phyloP scores from a whole-genome alignment of 75 land plant species.

The Pseudotsuga menziesii region DNA sequence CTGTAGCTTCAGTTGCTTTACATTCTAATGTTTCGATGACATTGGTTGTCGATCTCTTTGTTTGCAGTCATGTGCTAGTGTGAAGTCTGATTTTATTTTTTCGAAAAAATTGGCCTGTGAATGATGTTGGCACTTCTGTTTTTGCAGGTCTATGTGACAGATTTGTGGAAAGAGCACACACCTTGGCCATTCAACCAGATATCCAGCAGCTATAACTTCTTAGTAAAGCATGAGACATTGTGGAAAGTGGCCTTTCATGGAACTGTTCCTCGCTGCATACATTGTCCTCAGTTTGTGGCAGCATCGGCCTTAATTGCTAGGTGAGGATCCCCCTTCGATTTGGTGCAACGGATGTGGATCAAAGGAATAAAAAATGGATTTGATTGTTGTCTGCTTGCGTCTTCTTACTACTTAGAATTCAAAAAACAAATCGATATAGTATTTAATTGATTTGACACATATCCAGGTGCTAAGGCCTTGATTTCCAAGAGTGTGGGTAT shows the following conservation, averaged over 20 bases:
- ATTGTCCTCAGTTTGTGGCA: slow-evolving; percentile 90
- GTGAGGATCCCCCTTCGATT: slow-evolving; percentile 23
- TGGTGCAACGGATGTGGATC: slow-evolving; percentile 6
- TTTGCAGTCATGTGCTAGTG: background rate
- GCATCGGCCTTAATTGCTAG: slow-evolving; percentile 91
- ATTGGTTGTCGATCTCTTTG: slow-evolving; percentile 4
- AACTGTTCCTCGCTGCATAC: slow-evolving; percentile 73
- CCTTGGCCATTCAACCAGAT: slow-evolving; percentile 99
- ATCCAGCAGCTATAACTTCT: slow-evolving; percentile 90
- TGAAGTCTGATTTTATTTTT: background rate
- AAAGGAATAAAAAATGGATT: background rate
- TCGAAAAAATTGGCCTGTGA: background rate
- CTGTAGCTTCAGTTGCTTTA: background rate
- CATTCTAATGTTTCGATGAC: background rate
- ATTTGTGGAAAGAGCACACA: slow-evolving; percentile 95
- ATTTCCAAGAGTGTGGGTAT: no score
- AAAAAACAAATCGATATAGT: no score
- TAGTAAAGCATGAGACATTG: slow-evolving; percentile 87
- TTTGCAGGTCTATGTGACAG: slow-evolving; percentile 77
- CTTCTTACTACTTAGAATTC: no score
- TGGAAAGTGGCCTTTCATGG: slow-evolving; percentile 97
- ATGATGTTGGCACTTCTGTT: slow-evolving; percentile 6
- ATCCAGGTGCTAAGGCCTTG: no score
- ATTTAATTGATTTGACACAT: no score
- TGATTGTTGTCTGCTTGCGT: background rate